These are phyloP conservation scores for Allomyces arbusculus DNA, from an alignment of 192 early-diverging fungal species.

Conservation along the genomic window DNA sequence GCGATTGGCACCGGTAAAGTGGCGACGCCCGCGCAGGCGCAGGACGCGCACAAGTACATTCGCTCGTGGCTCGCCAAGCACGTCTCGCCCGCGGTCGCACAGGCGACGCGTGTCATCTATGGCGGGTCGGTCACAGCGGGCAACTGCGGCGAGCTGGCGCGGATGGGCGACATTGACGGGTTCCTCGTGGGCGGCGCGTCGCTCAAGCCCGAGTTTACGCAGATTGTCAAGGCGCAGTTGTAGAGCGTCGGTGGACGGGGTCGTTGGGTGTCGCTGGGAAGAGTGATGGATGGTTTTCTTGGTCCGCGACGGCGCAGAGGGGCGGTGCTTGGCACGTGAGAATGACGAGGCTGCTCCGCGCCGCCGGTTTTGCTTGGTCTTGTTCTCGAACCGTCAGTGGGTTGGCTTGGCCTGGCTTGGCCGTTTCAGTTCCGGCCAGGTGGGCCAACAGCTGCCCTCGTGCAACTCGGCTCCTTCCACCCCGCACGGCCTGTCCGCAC, in stretches of 20 bases:
- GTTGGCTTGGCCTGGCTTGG: too few relatives aligned
- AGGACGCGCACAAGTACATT: slow-evolving; percentile 82
- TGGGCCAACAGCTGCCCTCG: too few relatives aligned
- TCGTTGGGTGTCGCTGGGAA: too few relatives aligned
- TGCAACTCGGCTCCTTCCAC: too few relatives aligned
- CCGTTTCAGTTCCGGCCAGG: too few relatives aligned
- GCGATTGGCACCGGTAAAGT: slow-evolving; percentile 99
- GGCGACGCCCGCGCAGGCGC: slow-evolving; percentile 85
- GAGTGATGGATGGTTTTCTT: too few relatives aligned
- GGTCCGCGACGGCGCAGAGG: too few relatives aligned
- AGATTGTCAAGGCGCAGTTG: slow-evolving; percentile 30
- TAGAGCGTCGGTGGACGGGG: neutral
- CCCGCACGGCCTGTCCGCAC: too few relatives aligned
- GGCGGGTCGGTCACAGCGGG: slow-evolving; percentile 84
- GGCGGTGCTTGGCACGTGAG: too few relatives aligned
- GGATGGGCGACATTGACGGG: slow-evolving; percentile 85
- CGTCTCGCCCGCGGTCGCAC: slow-evolving; percentile 67
- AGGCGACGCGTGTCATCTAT: slow-evolving; percentile 80
- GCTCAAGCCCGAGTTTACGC: slow-evolving; percentile 73
- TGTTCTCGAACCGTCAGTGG: too few relatives aligned
- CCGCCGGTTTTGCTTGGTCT: too few relatives aligned
- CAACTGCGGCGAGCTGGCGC: slow-evolving; percentile 61
- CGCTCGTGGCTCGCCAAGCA: slow-evolving; percentile 67
- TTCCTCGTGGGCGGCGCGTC: slow-evolving; percentile 99
- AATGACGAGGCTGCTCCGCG: too few relatives aligned